A percentile compares a stretch with the other conserved stretches of the same genome.
Conservation (phyloP, 2,329 filamentous ascomycete genomes). For the Periconia digitata region DNA sequence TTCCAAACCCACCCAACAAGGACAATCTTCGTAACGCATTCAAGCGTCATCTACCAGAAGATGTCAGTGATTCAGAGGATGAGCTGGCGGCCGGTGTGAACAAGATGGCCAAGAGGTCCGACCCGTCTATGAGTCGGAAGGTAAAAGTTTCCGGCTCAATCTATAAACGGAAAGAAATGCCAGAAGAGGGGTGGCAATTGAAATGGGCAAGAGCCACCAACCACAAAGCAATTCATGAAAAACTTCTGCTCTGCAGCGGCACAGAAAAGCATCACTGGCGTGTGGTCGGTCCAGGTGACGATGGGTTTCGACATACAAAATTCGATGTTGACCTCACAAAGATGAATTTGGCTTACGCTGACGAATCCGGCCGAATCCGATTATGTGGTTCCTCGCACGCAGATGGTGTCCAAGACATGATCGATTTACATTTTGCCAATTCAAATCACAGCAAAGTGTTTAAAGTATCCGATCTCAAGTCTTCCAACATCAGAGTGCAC, state of each 20-base stretch:
- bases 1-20: conserved; percentile 6
- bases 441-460: conserved; percentile 5
- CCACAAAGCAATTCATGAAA: conserved; percentile 1
- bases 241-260: conserved; percentile 2
- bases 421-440: conserved; percentile 27
- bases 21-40: conserved; percentile 19
- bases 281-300: conserved; percentile 1
- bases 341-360: conserved; percentile 15
- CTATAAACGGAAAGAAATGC: background rate
- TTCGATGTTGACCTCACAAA: conserved; percentile 10
- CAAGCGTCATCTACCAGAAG: conserved; percentile 1
- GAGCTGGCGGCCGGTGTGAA: conserved; percentile 16
- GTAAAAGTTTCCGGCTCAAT: conserved; percentile 2
- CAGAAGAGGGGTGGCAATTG: conserved; percentile 15
- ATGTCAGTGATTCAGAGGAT: conserved; percentile 14
- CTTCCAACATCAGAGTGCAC: background rate
- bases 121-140: conserved; percentile 5
- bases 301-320: conserved; percentile 1
- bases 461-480: conserved; percentile 10
- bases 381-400: conserved; percentile 14
- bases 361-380: conserved; percentile 21
- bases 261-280: conserved; percentile 1
- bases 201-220: conserved; percentile 18
- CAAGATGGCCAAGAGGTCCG: background rate
- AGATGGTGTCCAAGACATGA: conserved; percentile 10